Conservation (phyloP, 768 basidiomycete species). For the Russula lepida region DNA sequence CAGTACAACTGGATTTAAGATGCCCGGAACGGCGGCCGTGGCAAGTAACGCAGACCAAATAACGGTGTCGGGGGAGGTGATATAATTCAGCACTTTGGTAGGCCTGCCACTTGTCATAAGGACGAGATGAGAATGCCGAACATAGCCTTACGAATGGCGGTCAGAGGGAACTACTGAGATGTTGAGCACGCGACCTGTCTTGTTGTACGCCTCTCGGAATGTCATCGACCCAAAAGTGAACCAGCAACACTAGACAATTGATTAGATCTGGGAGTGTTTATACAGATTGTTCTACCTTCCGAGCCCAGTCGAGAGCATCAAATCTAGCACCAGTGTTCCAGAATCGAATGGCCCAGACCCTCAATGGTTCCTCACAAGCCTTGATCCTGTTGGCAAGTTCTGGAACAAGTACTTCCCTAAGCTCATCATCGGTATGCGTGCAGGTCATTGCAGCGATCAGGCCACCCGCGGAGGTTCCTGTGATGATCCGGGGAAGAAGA, state of each 20-base stretch:
- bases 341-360: slow-evolving; percentile 62
- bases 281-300: slow-evolving; percentile 48
- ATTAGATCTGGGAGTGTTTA: not conserved
- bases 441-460: slow-evolving; percentile 69
- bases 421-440: slow-evolving; percentile 82
- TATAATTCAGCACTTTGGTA: slow-evolving; percentile 90
- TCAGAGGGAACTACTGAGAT: slow-evolving; percentile 89
- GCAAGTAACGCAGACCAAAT: slow-evolving; percentile 79
- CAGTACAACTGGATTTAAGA: slow-evolving; percentile 88
- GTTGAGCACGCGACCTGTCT: slow-evolving; percentile 89
- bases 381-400: slow-evolving; percentile 77
- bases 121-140: not conserved
- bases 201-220: slow-evolving; percentile 88
- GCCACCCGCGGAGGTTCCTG: slow-evolving; percentile 92
- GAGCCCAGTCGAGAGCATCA: slow-evolving; percentile 82
- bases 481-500: slow-evolving; percentile 83
- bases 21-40: slow-evolving; percentile 92
- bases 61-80: slow-evolving; percentile 89
- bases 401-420: slow-evolving; percentile 69
- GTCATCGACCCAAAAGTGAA: slow-evolving; percentile 93
- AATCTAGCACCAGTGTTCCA: slow-evolving; percentile 91
- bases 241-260: slow-evolving; percentile 54
- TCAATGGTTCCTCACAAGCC: slow-evolving; percentile 70
- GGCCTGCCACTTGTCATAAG: slow-evolving; percentile 44
- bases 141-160: slow-evolving; percentile 59